These are phyloP conservation scores for Elymus sibiricus DNA, from an alignment of 176 grass and related monocot species.

Conservation along the genomic window DNA sequence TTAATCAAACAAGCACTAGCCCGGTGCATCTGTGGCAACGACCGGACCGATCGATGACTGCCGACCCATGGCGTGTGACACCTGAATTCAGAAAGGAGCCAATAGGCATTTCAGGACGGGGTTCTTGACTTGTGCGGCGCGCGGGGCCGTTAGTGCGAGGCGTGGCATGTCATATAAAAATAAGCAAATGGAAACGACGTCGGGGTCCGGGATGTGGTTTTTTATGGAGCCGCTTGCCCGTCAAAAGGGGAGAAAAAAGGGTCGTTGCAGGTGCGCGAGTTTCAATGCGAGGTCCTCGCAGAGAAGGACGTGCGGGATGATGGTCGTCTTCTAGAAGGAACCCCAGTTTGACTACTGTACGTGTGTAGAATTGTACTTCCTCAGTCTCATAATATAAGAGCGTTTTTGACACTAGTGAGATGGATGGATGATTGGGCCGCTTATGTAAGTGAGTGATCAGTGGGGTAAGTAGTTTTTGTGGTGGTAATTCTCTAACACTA, in stretches of 20 bases:
- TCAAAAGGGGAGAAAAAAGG: background rate
- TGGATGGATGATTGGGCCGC: background rate
- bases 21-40: background rate
- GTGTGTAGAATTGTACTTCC: no score
- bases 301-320: constrained; percentile 20
- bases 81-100: constrained; percentile 8
- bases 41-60: background rate
- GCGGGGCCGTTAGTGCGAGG: background rate
- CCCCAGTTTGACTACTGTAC: background rate
- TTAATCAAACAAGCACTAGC: constrained; percentile 7
- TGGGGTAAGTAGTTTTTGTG: background rate
- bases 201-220: constrained; percentile 1
- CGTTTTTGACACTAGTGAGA: no score
- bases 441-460: background rate
- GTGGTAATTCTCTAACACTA: no score
- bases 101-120: constrained; percentile 12
- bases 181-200: background rate
- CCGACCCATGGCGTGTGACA: background rate
- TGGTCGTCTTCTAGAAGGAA: constrained; percentile 18
- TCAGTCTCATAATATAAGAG: no score
- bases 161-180: background rate
- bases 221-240: background rate
- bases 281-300: constrained; percentile 48
- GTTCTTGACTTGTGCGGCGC: constrained; percentile 27
- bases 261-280: constrained; percentile 25